Conservation (phyloP, 371 early-diverging fungal species). For the Mucor mucedo region DNA sequence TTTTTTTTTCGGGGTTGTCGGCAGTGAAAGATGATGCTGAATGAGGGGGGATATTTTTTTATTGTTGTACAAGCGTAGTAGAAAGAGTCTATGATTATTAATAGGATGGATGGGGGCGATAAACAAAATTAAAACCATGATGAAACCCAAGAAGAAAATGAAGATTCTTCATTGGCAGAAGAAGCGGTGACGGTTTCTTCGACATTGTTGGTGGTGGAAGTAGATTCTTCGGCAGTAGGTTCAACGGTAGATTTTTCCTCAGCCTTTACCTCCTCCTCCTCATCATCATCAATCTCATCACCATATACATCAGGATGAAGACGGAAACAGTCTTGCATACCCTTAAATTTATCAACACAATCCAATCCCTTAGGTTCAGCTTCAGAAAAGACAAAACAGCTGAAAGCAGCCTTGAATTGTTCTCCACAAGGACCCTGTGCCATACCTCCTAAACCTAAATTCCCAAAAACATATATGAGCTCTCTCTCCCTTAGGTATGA, state of each 20-base stretch:
- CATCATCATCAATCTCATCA: conserved; percentile 64
- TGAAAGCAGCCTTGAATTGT: conserved; percentile 94
- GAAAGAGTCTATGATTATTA: too few relatives aligned
- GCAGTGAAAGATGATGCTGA: too few relatives aligned
- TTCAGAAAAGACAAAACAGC: conserved; percentile 92
- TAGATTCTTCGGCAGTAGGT: conserved; percentile 15
- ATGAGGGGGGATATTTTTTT: too few relatives aligned
- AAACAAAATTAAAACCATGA: conserved; percentile 19
- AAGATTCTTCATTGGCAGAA: conserved; percentile 19
- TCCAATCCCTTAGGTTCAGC: conserved; percentile 90
- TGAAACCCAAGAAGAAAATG: conserved; percentile 27
- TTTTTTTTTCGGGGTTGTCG: too few relatives aligned
- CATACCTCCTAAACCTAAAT: conserved; percentile 83
- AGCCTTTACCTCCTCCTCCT: conserved; percentile 54
- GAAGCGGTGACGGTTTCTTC: conserved; percentile 7
- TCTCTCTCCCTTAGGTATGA: background rate
- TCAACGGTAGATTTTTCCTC: conserved; percentile 19
- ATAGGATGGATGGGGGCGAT: too few relatives aligned
- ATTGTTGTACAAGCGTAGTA: too few relatives aligned
- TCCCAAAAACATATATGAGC: too few relatives aligned
- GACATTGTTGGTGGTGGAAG: background rate
- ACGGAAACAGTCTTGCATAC: conserved; percentile 88
- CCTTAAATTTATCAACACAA: conserved; percentile 82
- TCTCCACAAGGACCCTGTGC: conserved; percentile 96
- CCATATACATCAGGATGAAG: conserved; percentile 81